Conservation (phyloP, 2,329 filamentous ascomycete species). For the Ophiocordyceps australis region DNA sequence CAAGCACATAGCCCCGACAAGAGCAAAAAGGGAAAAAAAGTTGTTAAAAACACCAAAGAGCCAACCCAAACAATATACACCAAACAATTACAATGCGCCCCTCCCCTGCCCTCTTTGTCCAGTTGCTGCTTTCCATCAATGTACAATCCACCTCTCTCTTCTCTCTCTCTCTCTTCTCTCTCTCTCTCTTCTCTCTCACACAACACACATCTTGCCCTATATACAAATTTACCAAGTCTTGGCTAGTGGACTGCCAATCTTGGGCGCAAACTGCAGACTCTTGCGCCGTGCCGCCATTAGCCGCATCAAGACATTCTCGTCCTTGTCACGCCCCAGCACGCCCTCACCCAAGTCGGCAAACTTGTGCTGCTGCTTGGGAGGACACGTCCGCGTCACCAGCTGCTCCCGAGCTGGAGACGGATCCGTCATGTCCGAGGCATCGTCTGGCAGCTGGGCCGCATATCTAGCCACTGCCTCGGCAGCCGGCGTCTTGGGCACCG, state of each 20-base stretch:
- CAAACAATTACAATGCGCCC: not conserved
- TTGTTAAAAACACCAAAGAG: too few relatives aligned
- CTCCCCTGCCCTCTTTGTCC: too few relatives aligned
- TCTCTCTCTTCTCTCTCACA: too few relatives aligned
- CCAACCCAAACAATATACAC: not conserved
- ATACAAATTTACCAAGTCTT: conserved; percentile 35
- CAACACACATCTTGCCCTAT: too few relatives aligned
- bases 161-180: too few relatives aligned
- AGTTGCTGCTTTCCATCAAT: too few relatives aligned
- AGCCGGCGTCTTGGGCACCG: conserved; percentile 38
- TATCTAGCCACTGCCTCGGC: conserved; percentile 34
- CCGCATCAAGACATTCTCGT: conserved; percentile 38
- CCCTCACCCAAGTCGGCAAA: conserved; percentile 21
- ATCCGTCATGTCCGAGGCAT: conserved; percentile 14
- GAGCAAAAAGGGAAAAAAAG: too few relatives aligned
- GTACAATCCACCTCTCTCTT: too few relatives aligned
- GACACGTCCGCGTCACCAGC: conserved; percentile 33
- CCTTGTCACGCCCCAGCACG: conserved; percentile 29
- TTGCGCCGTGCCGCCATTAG: conserved; percentile 57
- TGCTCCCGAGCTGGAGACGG: conserved; percentile 14
- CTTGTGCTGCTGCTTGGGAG: conserved; percentile 26
- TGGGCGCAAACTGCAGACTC: conserved; percentile 62
- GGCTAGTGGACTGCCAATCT: conserved; percentile 53
- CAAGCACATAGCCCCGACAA: too few relatives aligned
- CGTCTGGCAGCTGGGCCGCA: conserved; percentile 26